phyloP scores from a whole-genome alignment of 106 monocot species.

The Ottelia alismoides region DNA sequence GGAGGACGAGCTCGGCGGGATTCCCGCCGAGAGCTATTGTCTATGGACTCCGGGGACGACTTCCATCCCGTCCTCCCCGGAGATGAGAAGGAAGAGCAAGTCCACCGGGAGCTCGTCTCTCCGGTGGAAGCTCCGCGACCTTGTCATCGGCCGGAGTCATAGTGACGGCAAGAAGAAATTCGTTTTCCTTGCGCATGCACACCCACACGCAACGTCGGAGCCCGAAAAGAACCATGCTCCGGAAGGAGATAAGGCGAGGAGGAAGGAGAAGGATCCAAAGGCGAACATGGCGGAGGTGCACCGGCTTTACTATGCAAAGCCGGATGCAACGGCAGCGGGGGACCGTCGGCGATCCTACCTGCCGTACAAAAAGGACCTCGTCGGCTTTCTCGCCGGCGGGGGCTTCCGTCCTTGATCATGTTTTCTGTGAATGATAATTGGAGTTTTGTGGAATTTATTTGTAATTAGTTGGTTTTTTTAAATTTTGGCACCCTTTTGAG shows the following conservation, averaged over 20 bases:
- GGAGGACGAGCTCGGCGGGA: constrained; percentile 10
- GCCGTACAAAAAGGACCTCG: constrained; percentile 29
- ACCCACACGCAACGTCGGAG: background rate
- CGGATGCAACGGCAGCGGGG: background rate
- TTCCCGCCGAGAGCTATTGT: constrained; percentile 22
- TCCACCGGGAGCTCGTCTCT: constrained; percentile 27
- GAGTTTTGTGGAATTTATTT: too few relatives aligned
- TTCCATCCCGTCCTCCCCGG: constrained; percentile 12
- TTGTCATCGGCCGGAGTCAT: constrained; percentile 39
- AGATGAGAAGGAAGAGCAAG: constrained; percentile 29
- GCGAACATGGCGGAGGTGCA: constrained; percentile 6
- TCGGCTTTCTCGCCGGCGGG: constrained; percentile 20
- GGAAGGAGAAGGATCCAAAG: constrained; percentile 1
- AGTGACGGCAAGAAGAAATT: constrained; percentile 74
- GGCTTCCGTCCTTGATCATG: too few relatives aligned
- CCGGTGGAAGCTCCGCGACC: constrained; percentile 32
- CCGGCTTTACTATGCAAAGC: constrained; percentile 24
- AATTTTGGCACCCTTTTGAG: too few relatives aligned
- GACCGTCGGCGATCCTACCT: constrained; percentile 17
- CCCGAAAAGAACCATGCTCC: background rate
- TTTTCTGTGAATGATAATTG: too few relatives aligned
- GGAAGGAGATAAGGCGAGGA: background rate
- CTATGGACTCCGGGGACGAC: constrained; percentile 16
- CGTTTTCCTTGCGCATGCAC: constrained; percentile 3
- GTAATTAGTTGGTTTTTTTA: too few relatives aligned